Percentiles rank a stretch among this genome's conserved stretches.
Evolutionary conservation across 768 basidiomycete species (phyloP).

Genomic region (Phanerochaete sordida): DNA sequence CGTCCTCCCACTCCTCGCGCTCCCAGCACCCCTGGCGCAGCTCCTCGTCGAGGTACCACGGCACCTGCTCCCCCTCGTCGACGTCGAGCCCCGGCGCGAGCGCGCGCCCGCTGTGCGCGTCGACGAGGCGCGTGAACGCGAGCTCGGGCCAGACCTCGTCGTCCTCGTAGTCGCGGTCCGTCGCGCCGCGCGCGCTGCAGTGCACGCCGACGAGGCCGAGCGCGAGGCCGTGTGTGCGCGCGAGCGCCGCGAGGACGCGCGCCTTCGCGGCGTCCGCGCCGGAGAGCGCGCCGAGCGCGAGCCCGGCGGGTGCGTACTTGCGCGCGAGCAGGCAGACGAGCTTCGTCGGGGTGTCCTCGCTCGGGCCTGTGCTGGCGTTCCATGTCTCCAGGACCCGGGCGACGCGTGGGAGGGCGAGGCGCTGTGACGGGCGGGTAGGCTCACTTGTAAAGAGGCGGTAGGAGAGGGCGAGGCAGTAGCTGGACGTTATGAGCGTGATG

Average conservation of each 20-base stretch:
- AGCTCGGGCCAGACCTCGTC: constrained; percentile 6
- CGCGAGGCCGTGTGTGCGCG: constrained; percentile 30
- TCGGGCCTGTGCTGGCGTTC: constrained; percentile 23
- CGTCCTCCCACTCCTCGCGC: too few species aligned
- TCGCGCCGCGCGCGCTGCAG: constrained; percentile 18
- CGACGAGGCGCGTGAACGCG: constrained; percentile 9
- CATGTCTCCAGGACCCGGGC: constrained; percentile 35
- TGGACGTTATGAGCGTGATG: too few species aligned
- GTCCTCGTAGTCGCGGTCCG: too few species aligned
- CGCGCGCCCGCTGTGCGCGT: constrained; percentile 15
- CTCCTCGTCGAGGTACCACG: too few species aligned
- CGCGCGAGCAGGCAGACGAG: constrained; percentile 33
- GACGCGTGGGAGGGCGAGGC: too few species aligned
- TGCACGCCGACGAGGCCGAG: constrained; percentile 35
- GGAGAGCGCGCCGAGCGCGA: constrained; percentile 29
- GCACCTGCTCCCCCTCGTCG: constrained; percentile 14
- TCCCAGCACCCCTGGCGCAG: too few species aligned
- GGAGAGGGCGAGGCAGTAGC: too few species aligned
- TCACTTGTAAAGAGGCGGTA: too few species aligned
- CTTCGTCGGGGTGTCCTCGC: constrained; percentile 11
- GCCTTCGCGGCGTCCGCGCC: constrained; percentile 36
- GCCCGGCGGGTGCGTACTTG: constrained; percentile 28
- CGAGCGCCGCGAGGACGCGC: constrained; percentile 28
- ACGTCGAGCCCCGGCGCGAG: background rate
- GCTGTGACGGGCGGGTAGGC: too few species aligned